Evolutionary conservation across 345 rosid species (phyloP), one percentile per base, ranked within the genome.

Genomic region (Passiflora organensis): DNA sequence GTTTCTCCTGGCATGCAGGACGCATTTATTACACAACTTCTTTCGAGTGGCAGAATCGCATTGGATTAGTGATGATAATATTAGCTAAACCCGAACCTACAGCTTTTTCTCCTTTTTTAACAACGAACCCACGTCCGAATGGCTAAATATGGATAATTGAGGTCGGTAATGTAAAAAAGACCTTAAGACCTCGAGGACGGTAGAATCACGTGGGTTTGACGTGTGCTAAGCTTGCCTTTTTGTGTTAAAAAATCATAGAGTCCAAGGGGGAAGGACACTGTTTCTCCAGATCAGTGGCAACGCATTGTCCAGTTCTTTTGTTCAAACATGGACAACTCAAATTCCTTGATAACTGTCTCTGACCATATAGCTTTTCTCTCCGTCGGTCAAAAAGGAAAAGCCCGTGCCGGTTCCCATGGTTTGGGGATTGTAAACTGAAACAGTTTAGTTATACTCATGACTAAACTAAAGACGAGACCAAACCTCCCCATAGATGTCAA

Each of bases 131-230:
- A 28, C 8, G 8, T 28, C 8, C n/a, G n/a, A 28, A 28, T 28
- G 8, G 34, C 5, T 28, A 8, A 28, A 28, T 28, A 28, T 28
- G 8, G 34, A 28, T 28, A 28, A 28, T 28, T 28, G 34, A 8
- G 5, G 8, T 28, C 8, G 34, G 3, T 28, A 28, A 2, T 28
- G 8, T 48, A 22, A 4, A 41, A 25, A 15, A 58, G 74, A 51
- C 60, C 58, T 70, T 63, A 15, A 58, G 74, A 51, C 60, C 58
- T 70, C 59, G 75, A 59, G 36, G 74, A 51, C 51, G 81, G 64
- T 66, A 70, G 38, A 19, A 52, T 51, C 67, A 64, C 66, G 60
- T 67, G 76, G 48, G 51, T 20, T 44, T 60, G 71, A 73, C 70
- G 64, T 64, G 69, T 51, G 22, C 1, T 22, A 17, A 9, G 25